Evolutionary conservation across 2,329 filamentous ascomycete species (phyloP), one percentile per base, ranked within the genome.

Genomic region (Pezicula radicicola): DNA sequence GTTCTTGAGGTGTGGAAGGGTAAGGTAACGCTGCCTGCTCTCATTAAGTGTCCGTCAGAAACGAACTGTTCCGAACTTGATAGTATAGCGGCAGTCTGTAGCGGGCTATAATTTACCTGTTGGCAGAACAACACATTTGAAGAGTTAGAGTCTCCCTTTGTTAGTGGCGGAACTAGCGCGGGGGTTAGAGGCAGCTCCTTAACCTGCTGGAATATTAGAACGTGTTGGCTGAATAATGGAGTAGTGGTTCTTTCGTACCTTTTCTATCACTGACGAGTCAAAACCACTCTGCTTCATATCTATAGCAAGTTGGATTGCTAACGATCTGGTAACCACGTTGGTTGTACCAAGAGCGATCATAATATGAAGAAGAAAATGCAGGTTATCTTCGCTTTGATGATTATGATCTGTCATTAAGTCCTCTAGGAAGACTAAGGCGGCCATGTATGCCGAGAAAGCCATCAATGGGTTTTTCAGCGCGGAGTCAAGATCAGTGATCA

Each of bases 401-500:
- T 88, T 83, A n/a, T 82, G 75, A 0, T 81, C 78, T 37, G 78
- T 81, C 57, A 84, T 83, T 15, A 87, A 75, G 59, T 88, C 87
- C 57, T 89, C 84, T 1, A 89, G 75, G 56, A 89, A 89, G 0
- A 89, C 86, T 25, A 83, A 77, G 12, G 85, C 83, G 8, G 87
- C 83, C 46, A 89, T 84, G 61, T 88, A 90, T 6, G 89, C 73
- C 56, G 84, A 87, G 67, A 89, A 89, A 0, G 83, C 80, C 57
- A 87, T 77, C 65, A 89, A 86, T 0, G 87, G 85, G 55, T 88
- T 88, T 71, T 85, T 80, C 78, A 88, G 59, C 15, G 60, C 50
- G 49, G 55, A 48, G 4, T 55, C 57, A 6, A 59, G 66, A 37
- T 60, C 64, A 6, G 50, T 25, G 7, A 87, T 79, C 74, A 86